These are phyloP conservation scores for Cichorium intybus DNA, from an alignment of 140 eudicot species.

Conservation along the genomic window DNA sequence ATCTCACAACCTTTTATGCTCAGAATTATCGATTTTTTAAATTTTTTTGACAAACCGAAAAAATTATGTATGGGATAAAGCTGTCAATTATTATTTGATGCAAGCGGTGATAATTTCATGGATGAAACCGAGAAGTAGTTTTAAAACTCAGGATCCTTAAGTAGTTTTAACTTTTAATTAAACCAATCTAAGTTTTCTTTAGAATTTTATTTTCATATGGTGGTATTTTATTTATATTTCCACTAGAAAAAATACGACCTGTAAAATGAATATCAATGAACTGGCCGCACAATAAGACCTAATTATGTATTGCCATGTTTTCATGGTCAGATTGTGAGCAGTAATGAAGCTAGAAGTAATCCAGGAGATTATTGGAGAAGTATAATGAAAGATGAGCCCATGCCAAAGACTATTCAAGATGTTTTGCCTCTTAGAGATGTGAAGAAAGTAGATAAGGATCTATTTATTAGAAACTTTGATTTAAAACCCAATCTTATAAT, in stretches of 20 bases:
- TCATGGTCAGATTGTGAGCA: conserved; percentile 30
- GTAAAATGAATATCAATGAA: neutral
- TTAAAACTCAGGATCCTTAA: too few species aligned
- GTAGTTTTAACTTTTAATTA: too few species aligned
- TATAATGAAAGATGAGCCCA: conserved; percentile 55
- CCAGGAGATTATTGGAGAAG: conserved; percentile 63
- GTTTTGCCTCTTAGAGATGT: conserved; percentile 29
- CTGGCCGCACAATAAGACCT: neutral
- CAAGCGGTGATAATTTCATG: neutral
- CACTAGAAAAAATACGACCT: neutral
- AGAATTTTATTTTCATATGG: neutral
- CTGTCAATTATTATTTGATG: neutral
- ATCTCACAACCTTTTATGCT: neutral
- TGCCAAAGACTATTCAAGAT: conserved; percentile 52
- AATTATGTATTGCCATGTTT: conserved; percentile 6
- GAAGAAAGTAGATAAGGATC: conserved; percentile 10
- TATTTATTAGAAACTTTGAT: conserved; percentile 43
- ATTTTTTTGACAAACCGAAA: neutral
- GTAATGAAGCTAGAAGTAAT: conserved; percentile 41
- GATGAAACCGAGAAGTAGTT: neutral
- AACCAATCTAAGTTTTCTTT: neutral
- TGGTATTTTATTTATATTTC: neutral
- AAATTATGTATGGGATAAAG: neutral
- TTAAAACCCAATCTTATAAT: conserved; percentile 49
- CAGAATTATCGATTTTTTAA: neutral